These are phyloP conservation scores for Hanseniaspora valbyensis DNA, from an alignment of 805 yeast genomes.

Conservation along the genomic window DNA sequence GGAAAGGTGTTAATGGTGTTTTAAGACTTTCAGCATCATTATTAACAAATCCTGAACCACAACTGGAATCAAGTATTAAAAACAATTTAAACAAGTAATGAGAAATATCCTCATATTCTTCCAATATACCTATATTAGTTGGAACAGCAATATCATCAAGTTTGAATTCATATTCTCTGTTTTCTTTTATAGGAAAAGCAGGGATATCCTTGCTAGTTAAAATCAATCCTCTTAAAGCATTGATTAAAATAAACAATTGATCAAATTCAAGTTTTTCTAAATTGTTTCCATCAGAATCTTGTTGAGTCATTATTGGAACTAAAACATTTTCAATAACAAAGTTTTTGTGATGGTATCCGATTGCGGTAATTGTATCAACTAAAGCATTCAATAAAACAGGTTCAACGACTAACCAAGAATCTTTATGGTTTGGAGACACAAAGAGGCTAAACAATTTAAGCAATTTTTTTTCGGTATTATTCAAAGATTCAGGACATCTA, in stretches of 20 bases:
- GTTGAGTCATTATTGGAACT: constrained; percentile 43
- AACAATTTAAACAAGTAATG: constrained; percentile 44
- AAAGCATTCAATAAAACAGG: constrained; percentile 50
- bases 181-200: constrained; percentile 50
- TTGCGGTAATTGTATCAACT: constrained; percentile 61
- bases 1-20: constrained; percentile 30
- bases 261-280: constrained; percentile 62
- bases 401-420: constrained; percentile 67
- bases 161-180: constrained; percentile 27
- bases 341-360: constrained; percentile 70
- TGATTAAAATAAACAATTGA: constrained; percentile 54
- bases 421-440: constrained; percentile 49
- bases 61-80: constrained; percentile 47
- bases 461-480: constrained; percentile 70
- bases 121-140: constrained; percentile 24
- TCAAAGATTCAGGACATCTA: constrained; percentile 78
- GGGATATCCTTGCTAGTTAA: constrained; percentile 55
- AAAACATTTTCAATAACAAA: constrained; percentile 70
- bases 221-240: constrained; percentile 60
- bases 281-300: constrained; percentile 28
- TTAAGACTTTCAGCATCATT: constrained; percentile 30
- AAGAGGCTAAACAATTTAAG: constrained; percentile 51
- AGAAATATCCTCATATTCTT: constrained; percentile 61
- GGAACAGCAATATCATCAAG: constrained; percentile 28
- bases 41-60: constrained; percentile 38